Evolutionary conservation across 163 green algal genomes (phyloP).

Genomic region (Prototheca wickerhamii): DNA sequence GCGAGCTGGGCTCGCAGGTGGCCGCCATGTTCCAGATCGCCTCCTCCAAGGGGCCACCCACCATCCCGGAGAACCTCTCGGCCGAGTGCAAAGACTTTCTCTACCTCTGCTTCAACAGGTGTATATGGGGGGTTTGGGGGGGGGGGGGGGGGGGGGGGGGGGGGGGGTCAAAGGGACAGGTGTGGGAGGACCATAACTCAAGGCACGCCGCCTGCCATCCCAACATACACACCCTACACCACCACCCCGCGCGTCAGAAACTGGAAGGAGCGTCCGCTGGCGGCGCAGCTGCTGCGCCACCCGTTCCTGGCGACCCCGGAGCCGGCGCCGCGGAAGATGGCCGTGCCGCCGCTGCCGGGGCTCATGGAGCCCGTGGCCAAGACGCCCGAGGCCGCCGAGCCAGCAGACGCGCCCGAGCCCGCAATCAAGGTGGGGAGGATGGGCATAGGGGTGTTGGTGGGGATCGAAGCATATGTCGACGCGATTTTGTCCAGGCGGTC

Average conservation of each 20-base stretch:
- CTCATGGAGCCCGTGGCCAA: neutral
- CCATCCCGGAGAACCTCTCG: conserved; percentile 65
- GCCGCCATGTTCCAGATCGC: conserved; percentile 77
- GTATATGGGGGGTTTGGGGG: neutral
- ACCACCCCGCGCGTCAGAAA: conserved; percentile 14
- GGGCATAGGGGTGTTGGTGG: too few species aligned
- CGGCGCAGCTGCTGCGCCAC: conserved; percentile 71
- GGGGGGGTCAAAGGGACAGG: too few species aligned
- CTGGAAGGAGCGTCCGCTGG: conserved; percentile 31
- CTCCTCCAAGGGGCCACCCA: conserved; percentile 59
- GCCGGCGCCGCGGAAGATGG: neutral
- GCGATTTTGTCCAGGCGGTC: too few species aligned
- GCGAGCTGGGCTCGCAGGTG: conserved; percentile 59
- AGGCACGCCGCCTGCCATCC: too few species aligned
- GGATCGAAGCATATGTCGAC: too few species aligned
- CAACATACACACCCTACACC: neutral
- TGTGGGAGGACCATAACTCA: too few species aligned
- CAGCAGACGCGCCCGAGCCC: too few species aligned
- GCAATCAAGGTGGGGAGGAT: neutral
- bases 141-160: neutral
- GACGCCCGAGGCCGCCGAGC: too few species aligned
- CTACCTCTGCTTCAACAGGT: conserved; percentile 71
- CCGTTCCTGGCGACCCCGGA: conserved; percentile 53
- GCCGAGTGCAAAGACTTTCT: conserved; percentile 75
- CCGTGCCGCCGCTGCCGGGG: neutral